Evolutionary conservation across 495 filamentous ascomycete species (phyloP).

Genomic region (Lasiosphaeria miniovina): DNA sequence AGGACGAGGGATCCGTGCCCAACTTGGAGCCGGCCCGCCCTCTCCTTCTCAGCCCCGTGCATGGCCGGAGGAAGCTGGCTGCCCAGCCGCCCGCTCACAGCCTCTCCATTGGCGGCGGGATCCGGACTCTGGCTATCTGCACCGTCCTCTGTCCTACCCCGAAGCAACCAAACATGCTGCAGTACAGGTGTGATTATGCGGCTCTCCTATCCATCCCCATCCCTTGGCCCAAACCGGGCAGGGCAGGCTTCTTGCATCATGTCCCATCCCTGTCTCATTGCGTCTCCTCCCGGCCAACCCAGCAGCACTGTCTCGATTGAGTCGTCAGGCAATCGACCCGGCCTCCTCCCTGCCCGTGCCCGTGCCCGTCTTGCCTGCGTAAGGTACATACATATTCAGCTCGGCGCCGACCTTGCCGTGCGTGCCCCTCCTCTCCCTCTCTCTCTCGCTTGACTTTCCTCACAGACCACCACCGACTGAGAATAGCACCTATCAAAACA

Average conservation of each 20-base stretch:
- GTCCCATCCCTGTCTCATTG: slow-evolving; percentile 17
- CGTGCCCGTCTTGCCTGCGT: too few species aligned
- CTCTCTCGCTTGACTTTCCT: slow-evolving; percentile 3
- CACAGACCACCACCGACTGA: slow-evolving; percentile 3
- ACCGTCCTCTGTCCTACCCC: neutral
- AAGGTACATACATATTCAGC: slow-evolving; percentile 4
- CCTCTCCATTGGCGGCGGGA: neutral
- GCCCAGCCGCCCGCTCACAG: neutral
- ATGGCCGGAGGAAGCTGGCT: too few species aligned
- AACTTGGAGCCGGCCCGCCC: too few species aligned
- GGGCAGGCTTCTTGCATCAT: neutral
- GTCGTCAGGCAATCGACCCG: too few species aligned
- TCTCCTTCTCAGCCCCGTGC: too few species aligned
- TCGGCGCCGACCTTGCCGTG: slow-evolving; percentile 2
- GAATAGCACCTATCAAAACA: slow-evolving; percentile 12
- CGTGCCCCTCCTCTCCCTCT: slow-evolving; percentile 6
- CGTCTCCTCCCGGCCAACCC: slow-evolving; percentile 9
- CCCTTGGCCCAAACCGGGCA: neutral
- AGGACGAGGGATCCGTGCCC: too few species aligned
- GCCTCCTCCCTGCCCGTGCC: too few species aligned
- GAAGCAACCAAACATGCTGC: neutral
- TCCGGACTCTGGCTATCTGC: neutral
- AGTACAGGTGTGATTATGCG: neutral
- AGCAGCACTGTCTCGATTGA: neutral
- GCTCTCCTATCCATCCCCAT: neutral